These are phyloP conservation scores for Lachancea fermentati DNA, from an alignment of 805 yeast species.

Conservation along the genomic window DNA sequence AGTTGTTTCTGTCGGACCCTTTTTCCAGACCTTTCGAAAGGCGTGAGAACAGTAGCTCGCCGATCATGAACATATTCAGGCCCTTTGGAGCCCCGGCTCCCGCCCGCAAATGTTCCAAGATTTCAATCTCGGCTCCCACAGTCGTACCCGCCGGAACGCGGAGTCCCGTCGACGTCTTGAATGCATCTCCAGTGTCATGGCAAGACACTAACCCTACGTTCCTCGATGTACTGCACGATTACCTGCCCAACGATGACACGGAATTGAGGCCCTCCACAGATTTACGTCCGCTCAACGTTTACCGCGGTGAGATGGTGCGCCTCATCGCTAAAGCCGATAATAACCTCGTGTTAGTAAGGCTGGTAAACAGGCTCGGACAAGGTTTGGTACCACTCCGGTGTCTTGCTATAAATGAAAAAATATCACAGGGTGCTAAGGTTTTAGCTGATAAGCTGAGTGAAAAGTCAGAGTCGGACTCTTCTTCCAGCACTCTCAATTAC, in stretches of 20 bases:
- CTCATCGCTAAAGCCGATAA: conserved; percentile 7
- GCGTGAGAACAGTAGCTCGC: neutral
- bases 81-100: conserved; percentile 1
- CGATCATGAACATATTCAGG: neutral
- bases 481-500: neutral
- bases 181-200: neutral
- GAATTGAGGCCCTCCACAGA: neutral
- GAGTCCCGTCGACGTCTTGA: neutral
- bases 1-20: neutral
- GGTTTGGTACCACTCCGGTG: conserved; percentile 12
- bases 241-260: conserved; percentile 8
- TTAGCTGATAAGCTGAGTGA: neutral
- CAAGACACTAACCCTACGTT: neutral
- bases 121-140: conserved; percentile 1
- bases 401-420: conserved; percentile 5
- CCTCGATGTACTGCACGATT: conserved; percentile 12
- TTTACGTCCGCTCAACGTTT: conserved; percentile 6
- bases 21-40: neutral
- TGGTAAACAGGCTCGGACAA: conserved; percentile 7
- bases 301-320: conserved; percentile 11
- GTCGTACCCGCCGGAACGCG: too few relatives aligned
- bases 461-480: neutral
- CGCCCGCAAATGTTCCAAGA: neutral
- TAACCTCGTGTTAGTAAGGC: conserved; percentile 9
- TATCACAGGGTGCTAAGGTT: neutral